phyloP scores from a whole-genome alignment of 2,329 filamentous ascomycete genomes.

The Orbilia oligospora region DNA sequence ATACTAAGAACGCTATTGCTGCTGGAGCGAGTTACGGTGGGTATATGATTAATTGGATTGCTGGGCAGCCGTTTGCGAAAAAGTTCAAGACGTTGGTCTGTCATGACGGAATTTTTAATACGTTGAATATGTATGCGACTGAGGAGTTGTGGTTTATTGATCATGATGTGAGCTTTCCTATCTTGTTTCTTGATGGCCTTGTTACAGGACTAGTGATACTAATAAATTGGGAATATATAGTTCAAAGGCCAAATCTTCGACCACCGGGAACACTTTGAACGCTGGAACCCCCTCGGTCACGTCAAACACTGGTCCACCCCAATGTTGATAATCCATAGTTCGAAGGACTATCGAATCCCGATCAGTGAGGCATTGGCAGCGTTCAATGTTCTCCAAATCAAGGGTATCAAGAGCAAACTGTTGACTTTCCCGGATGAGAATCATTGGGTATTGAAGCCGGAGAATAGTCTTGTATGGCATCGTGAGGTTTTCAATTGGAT shows the following conservation, averaged over 20 bases:
- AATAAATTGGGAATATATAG: conserved; percentile 60
- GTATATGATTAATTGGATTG: conserved; percentile 91
- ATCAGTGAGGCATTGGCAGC: conserved; percentile 86
- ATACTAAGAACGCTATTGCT: conserved; percentile 78
- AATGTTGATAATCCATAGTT: conserved; percentile 89
- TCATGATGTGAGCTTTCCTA: conserved; percentile 74
- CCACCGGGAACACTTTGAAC: conserved; percentile 75
- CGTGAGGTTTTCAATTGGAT: conserved; percentile 80
- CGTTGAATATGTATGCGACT: conserved; percentile 75
- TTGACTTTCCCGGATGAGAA: conserved; percentile 85
- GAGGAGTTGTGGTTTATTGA: conserved; percentile 80
- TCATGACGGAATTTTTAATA: conserved; percentile 88
- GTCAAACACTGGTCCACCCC: conserved; percentile 85
- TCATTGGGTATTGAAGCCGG: conserved; percentile 89
- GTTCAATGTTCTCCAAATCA: conserved; percentile 86
- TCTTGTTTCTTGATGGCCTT: neutral
- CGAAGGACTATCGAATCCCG: conserved; percentile 88
- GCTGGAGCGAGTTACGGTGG: conserved; percentile 82
- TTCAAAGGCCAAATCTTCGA: conserved; percentile 71
- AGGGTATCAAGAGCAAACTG: conserved; percentile 81
- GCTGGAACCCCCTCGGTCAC: conserved; percentile 78
- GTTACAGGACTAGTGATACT: conserved; percentile 64
- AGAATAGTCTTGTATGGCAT: conserved; percentile 94
- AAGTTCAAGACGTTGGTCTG: conserved; percentile 90
- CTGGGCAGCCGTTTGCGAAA: conserved; percentile 84